Base-by-base conservation (phyloP, 75 land plant species). In the Azolla pinnata region DNA sequence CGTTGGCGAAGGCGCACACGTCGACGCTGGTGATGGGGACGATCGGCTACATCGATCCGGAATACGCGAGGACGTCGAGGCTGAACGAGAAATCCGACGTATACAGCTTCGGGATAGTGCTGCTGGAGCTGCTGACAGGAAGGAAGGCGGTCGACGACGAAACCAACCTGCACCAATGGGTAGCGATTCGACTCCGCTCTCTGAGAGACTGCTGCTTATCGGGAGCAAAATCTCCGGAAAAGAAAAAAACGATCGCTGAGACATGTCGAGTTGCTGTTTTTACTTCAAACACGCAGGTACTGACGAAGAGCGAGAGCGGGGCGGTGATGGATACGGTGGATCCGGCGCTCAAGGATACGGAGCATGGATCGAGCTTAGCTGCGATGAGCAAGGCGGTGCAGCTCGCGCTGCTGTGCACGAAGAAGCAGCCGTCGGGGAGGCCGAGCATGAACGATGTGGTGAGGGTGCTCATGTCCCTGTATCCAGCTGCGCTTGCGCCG, bases 391-490 rank as follows among this genome's bases (percentile, higher is more conserved):
- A 88, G 62, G 78, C 80, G 1, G 77, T 93, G 54, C 96, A 87
- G 75, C 85, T 93, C 4, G 98, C 98, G 10, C 78, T 88, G 21
- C 73, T 93, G 2, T 93, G 98, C 79, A 68, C 87, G 24, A 84
- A 88, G 67, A 76, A 67, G 55, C 82, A 79, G 46, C 89, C 96
- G 1, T 53, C 77, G 0, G 90, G 85, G 19, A 56, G 96, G 44
- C 98, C 97, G 1, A 82, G 90, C 10, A 93, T 93, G 96, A 84
- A 93, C 46, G 98, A 93, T 59, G 98, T 93, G n/a, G 67, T 76
- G 2, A 86, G 89, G 3, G 98, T 93, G 2, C 74, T 93, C 0
- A 51, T 53, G 20, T 77, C 91, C 0, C 57, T 80, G 32, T 55
- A 68, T 12, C 67, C 79, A 17, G 21, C 21, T 0, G 26, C 14